Evolutionary conservation across 352 stramenopile genomes (phyloP), one percentile per base, ranked within the genome.

Genomic region (Plasmopara muralis): DNA sequence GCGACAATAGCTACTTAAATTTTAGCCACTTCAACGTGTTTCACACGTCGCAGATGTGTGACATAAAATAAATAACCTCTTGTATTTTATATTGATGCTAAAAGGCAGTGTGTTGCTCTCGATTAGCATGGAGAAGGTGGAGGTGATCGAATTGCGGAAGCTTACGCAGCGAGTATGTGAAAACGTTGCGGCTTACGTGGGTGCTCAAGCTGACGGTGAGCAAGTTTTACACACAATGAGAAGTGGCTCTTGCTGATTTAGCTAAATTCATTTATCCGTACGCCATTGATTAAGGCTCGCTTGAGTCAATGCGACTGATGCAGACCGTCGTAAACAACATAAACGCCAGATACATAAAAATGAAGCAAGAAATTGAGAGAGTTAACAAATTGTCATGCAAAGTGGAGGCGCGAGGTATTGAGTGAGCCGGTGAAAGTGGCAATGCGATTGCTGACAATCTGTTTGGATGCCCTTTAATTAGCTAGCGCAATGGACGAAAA

Each of bases 261-360:
- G 20, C 20, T 25, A 25, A 37, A 38, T 30, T 43, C n/a, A 12
- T 3, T 25, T 14, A 6, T 30, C 12, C 28, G 41, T 47, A 4
- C 50, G 25, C 30, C 18, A 29, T 48, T 28, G 35, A 18, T n/a
- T 9, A 34, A 93, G 83, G 76, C 16, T 90, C 83, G 10, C 55
- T 85, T 4, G 83, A 90, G 60, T 80, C 63, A 25, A 90, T 88
- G 76, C 61, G 85, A 49, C 40, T 90, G 42, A 64, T 90, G 51
- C 57, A 85, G 44, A 72, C 74, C 34, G 76, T 93, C 9, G 61
- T 88, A 28, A 53, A 68, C 15, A 70, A 65, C 10, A 66, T 89
- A 43, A 69, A 89, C 37, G 49, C 48, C 53, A 93, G 89, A 62
- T 85, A 89, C 50, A 30, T 56, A 16, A 47, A 56, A 15, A 90